These are phyloP conservation scores for Fusarium foetens DNA, from an alignment of 2,329 filamentous ascomycete species.

Conservation along the genomic window DNA sequence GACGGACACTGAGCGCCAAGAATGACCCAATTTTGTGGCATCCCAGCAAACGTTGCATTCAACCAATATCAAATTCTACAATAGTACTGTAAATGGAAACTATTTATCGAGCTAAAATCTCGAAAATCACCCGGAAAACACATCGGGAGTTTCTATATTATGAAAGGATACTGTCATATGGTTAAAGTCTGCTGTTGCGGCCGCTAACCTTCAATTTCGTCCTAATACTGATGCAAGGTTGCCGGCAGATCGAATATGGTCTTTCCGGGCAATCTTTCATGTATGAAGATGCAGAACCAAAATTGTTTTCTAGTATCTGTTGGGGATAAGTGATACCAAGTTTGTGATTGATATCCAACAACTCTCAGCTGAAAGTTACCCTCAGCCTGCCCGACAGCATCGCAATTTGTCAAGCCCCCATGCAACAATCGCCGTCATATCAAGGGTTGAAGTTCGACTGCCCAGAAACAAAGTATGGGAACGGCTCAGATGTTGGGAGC, in stretches of 20 bases:
- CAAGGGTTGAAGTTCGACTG: neutral
- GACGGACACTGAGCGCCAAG: slow-evolving; percentile 21
- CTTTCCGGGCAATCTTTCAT: neutral
- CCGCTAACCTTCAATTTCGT: neutral
- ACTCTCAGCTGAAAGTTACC: neutral
- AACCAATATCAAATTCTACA: too few relatives aligned
- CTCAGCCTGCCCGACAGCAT: neutral
- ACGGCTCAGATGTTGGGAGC: too few relatives aligned
- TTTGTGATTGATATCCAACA: neutral
- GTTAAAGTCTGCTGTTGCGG: neutral
- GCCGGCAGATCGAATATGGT: neutral
- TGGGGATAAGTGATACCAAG: neutral
- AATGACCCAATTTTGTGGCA: slow-evolving; percentile 4
- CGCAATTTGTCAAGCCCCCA: neutral
- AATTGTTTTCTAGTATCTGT: neutral
- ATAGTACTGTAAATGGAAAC: neutral
- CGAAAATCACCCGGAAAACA: neutral
- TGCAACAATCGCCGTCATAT: neutral
- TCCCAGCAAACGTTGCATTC: neutral
- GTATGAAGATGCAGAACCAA: neutral
- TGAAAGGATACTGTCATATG: neutral
- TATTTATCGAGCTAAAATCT: neutral
- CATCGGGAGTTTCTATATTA: neutral
- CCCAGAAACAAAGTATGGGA: neutral
- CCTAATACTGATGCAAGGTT: neutral